Conservation (phyloP, 768 basidiomycete species). For the Russula virescens region DNA sequence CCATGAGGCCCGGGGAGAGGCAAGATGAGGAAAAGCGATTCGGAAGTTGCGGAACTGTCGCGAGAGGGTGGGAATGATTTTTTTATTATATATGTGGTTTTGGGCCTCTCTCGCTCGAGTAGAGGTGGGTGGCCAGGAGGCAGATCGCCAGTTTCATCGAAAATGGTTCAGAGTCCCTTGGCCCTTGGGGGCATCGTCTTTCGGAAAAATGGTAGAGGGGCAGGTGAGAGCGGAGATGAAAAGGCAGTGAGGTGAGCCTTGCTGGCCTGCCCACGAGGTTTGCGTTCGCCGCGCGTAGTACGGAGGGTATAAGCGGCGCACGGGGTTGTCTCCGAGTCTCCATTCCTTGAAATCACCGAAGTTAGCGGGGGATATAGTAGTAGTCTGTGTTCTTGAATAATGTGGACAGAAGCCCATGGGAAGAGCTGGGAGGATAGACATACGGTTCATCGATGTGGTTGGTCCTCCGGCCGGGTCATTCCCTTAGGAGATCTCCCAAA, state of each 20-base stretch:
- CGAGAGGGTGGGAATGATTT: neutral
- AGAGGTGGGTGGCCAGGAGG: neutral
- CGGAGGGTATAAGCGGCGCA: neutral
- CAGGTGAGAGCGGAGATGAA: constrained; percentile 14
- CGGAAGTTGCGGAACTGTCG: constrained; percentile 4
- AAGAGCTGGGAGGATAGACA: neutral
- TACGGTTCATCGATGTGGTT: neutral
- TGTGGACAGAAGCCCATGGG: neutral
- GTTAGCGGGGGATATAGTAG: neutral
- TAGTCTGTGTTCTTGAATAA: neutral
- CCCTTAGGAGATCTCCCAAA: neutral
- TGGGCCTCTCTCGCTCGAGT: no score
- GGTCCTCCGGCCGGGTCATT: neutral
- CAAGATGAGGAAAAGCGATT: constrained; percentile 8
- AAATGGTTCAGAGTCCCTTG: neutral
- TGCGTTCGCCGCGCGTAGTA: constrained; percentile 6
- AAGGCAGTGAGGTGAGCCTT: constrained; percentile 8
- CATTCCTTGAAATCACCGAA: neutral
- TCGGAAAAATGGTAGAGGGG: constrained; percentile 1
- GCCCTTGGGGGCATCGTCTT: constrained; percentile 9
- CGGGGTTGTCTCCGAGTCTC: neutral
- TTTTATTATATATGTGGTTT: no score
- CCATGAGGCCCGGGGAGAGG: constrained; percentile 10
- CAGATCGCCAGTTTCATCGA: neutral
- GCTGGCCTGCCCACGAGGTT: constrained; percentile 10